Evolutionary conservation across 208 protist genomes (phyloP).

Genomic region (Acanthamoeba healyi): DNA sequence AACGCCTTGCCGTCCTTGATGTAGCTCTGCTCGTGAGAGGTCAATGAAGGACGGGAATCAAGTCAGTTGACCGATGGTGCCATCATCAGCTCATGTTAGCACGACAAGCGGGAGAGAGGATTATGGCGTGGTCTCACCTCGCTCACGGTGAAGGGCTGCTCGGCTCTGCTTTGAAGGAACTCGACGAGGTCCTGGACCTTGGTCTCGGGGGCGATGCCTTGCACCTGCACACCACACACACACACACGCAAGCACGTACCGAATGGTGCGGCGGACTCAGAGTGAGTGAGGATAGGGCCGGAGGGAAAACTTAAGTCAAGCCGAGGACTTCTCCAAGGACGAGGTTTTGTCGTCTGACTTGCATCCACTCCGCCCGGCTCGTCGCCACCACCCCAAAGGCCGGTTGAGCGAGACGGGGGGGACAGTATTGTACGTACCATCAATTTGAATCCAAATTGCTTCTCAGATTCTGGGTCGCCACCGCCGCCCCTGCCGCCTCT

Average conservation of each 20-base stretch:
- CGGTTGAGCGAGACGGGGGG: background rate
- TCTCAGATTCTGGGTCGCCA: conserved; percentile 23
- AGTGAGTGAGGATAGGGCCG: too few relatives aligned
- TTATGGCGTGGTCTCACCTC: background rate
- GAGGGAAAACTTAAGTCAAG: too few relatives aligned
- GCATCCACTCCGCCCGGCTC: too few relatives aligned
- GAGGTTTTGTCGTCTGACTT: too few relatives aligned
- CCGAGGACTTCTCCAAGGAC: too few relatives aligned
- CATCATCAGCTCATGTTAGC: background rate
- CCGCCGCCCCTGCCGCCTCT: conserved; percentile 38
- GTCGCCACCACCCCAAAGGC: too few relatives aligned
- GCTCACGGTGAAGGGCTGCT: conserved; percentile 56
- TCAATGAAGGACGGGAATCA: background rate
- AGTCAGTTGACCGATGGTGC: background rate
- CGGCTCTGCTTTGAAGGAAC: conserved; percentile 49
- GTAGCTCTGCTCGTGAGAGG: background rate
- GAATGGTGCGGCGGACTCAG: too few relatives aligned
- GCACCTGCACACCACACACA: too few relatives aligned
- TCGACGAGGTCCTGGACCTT: conserved; percentile 63
- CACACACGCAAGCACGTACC: too few relatives aligned
- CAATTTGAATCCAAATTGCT: conserved; percentile 72
- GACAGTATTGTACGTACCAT: conserved; percentile 14
- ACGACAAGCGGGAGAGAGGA: background rate
- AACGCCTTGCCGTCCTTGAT: conserved; percentile 64
- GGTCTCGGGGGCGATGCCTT: background rate